Conservation (phyloP, 441 rosid genomes). For the Erodium chrysanthum region DNA sequence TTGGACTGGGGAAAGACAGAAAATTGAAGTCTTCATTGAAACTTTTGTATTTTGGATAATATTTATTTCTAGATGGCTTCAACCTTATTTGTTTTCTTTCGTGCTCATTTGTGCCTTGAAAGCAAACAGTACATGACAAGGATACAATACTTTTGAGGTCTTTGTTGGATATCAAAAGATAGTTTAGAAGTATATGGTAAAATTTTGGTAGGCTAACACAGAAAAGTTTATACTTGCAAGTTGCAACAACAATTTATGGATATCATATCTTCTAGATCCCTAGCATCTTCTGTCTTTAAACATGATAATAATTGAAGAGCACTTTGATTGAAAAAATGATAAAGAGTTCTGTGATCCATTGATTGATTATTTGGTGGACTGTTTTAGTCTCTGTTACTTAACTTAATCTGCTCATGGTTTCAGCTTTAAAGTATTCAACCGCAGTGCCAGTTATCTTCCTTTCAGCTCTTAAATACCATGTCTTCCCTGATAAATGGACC, state of each 20-base stretch:
- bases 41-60: background rate
- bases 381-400: too few species aligned
- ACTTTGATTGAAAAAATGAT: too few species aligned
- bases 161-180: background rate
- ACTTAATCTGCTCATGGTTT: constrained; percentile 25
- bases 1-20: background rate
- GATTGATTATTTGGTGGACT: background rate
- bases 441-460: constrained; percentile 93
- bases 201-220: background rate
- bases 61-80: background rate
- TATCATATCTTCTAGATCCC: background rate
- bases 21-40: background rate
- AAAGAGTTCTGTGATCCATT: background rate
- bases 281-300: background rate
- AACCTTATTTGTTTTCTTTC: background rate
- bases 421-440: constrained; percentile 85
- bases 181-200: background rate
- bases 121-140: background rate
- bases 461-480: constrained; percentile 88
- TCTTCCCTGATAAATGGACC: constrained; percentile 63
- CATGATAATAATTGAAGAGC: background rate
- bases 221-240: background rate
- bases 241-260: background rate
- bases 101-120: background rate
- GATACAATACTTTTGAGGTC: background rate